phyloP scores from a whole-genome alignment of 441 rosid species.

The Euphorbia schlechtendalii region DNA sequence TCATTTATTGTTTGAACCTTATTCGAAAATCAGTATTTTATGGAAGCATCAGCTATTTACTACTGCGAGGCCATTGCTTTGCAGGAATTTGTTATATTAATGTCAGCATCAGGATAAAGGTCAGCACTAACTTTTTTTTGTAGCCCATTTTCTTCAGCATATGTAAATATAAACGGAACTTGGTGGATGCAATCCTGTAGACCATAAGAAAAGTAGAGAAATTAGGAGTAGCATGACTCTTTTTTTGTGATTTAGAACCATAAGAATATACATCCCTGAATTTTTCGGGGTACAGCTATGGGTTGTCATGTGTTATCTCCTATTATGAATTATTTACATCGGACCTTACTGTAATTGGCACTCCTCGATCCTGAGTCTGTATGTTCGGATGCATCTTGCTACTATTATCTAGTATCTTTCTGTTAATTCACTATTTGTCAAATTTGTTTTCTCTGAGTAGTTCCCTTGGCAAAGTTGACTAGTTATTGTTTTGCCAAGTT shows the following conservation, averaged over 20 bases:
- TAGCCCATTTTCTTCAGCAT: slow-evolving; percentile 6
- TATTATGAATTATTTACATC: neutral
- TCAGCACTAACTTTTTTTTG: slow-evolving; percentile 1
- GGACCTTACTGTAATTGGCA: neutral
- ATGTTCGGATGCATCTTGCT: neutral
- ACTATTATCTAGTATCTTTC: neutral
- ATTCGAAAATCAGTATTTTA: neutral
- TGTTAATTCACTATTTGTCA: neutral
- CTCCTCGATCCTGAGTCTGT: neutral
- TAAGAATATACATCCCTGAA: neutral
- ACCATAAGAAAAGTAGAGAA: neutral
- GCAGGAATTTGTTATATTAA: neutral
- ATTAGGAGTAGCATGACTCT: slow-evolving; percentile 2
- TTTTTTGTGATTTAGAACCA: neutral
- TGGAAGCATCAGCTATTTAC: neutral
- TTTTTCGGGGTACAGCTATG: neutral
- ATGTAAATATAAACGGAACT: neutral
- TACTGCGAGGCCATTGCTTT: neutral
- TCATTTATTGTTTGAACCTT: neutral
- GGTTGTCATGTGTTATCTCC: neutral
- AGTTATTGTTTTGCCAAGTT: neutral
- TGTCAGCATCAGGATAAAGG: slow-evolving; percentile 2
- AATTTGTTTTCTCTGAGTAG: neutral
- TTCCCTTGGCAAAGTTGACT: neutral
- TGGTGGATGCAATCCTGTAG: neutral